These are phyloP conservation scores for Musa schizocarpa DNA, from an alignment of 176 grass and related monocot species.

Conservation along the genomic window DNA sequence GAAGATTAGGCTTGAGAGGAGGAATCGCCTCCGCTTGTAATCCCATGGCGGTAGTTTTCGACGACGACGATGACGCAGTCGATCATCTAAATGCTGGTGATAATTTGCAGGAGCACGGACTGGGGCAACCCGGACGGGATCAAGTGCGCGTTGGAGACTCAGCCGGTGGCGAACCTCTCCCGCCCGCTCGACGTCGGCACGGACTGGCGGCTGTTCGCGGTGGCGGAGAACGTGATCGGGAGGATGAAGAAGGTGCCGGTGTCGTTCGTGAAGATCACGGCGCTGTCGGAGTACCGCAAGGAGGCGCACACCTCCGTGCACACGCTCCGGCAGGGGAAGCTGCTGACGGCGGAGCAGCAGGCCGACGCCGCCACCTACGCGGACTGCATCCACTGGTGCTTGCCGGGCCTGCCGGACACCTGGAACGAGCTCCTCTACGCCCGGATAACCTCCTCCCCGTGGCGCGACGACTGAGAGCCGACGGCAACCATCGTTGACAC, in stretches of 20 bases:
- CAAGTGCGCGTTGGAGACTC: constrained; percentile 80
- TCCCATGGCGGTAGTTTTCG: not conserved
- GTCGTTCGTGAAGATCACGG: constrained; percentile 63
- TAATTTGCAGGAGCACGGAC: constrained; percentile 38
- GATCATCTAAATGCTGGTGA: not conserved
- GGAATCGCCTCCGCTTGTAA: not conserved
- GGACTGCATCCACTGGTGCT: constrained; percentile 85
- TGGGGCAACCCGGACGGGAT: constrained; percentile 86
- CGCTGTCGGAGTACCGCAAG: constrained; percentile 66
- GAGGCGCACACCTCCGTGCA: constrained; percentile 83
- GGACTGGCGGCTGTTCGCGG: constrained; percentile 61
- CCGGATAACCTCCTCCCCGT: constrained; percentile 38
- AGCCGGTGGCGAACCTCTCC: constrained; percentile 44
- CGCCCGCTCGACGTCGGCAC: constrained; percentile 62
- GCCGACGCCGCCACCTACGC: constrained; percentile 42
- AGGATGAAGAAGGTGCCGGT: constrained; percentile 38
- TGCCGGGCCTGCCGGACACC: constrained; percentile 58
- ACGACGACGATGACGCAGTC: no score
- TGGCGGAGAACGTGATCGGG: constrained; percentile 35
- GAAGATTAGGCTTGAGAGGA: not conserved
- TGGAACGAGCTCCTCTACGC: constrained; percentile 79
- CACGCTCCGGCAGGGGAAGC: constrained; percentile 73
- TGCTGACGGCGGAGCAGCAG: constrained; percentile 68
- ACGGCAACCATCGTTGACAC: no score
- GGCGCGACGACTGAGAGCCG: not conserved